Percentiles rank a stretch among this genome's conserved stretches.
These are phyloP conservation scores for Calocybe cyanea DNA, from an alignment of 768 basidiomycete species.

Conservation along the genomic window DNA sequence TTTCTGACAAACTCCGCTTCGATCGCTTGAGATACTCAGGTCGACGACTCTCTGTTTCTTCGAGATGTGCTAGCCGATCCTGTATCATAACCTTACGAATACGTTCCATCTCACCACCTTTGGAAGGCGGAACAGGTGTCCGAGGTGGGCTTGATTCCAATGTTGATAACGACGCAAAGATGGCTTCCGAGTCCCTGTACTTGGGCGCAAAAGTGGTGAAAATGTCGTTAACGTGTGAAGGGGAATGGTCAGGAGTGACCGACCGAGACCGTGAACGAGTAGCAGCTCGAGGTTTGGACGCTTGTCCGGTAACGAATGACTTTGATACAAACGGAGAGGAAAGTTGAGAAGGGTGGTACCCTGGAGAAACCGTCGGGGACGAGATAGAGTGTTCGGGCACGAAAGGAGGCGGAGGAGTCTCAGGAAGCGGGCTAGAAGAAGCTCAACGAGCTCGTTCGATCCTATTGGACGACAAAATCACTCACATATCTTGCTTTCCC, in stretches of 20 bases:
- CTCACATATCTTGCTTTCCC: constrained; percentile 18
- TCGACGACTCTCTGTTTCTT: constrained; percentile 57
- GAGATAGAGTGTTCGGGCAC: constrained; percentile 21
- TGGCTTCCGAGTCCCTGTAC: constrained; percentile 4
- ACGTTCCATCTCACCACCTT: constrained; percentile 57
- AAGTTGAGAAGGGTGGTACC: constrained; percentile 29
- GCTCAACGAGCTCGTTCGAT: background rate
- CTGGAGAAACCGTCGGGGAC: constrained; percentile 25
- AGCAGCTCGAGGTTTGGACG: constrained; percentile 15
- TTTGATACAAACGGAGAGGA: constrained; percentile 48
- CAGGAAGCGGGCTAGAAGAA: constrained; percentile 16
- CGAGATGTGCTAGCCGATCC: constrained; percentile 43
- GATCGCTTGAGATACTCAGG: constrained; percentile 70
- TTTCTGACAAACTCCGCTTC: constrained; percentile 43
- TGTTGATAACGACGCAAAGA: constrained; percentile 7
- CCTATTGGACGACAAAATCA: background rate
- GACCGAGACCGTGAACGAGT: constrained; percentile 13
- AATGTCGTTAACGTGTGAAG: constrained; percentile 23
- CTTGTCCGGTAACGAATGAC: constrained; percentile 24
- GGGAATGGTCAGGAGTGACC: constrained; percentile 12
- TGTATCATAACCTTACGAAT: constrained; percentile 53
- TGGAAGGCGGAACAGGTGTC: constrained; percentile 22
- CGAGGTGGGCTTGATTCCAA: constrained; percentile 17
- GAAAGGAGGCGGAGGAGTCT: constrained; percentile 14
- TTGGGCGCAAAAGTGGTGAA: constrained; percentile 15